phyloP scores from a whole-genome alignment of 495 filamentous ascomycete species.

The Penicilliopsis zonata region DNA sequence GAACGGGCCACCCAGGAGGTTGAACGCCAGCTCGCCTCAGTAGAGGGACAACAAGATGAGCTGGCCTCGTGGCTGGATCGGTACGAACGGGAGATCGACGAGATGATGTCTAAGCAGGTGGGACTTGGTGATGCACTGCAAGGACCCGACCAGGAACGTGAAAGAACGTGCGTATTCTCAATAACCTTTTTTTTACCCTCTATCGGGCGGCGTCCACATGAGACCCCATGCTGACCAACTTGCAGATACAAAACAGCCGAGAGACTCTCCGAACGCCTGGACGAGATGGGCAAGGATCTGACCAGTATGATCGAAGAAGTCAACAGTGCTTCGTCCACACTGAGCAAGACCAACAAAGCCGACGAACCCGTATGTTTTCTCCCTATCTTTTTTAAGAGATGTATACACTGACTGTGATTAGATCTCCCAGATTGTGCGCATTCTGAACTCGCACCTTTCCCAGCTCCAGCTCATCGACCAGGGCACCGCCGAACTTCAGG shows the following conservation, averaged over 20 bases:
- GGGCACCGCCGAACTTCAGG: constrained; percentile 64
- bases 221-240: constrained; percentile 10
- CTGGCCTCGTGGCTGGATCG: constrained; percentile 70
- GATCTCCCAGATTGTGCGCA: constrained; percentile 86
- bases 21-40: constrained; percentile 73
- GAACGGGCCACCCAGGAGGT: constrained; percentile 84
- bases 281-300: constrained; percentile 85
- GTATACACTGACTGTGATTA: constrained; percentile 22
- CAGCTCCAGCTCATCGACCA: constrained; percentile 87
- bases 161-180: constrained; percentile 54
- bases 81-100: constrained; percentile 82
- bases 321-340: constrained; percentile 68
- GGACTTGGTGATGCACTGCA: constrained; percentile 57
- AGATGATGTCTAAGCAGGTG: constrained; percentile 64
- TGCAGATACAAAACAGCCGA: constrained; percentile 77
- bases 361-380: constrained; percentile 75
- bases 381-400: neutral
- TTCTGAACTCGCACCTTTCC: constrained; percentile 82
- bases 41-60: constrained; percentile 89
- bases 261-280: constrained; percentile 73
- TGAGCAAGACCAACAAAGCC: constrained; percentile 78
- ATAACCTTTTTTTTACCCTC: neutral
- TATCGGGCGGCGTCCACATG: too few relatives aligned
- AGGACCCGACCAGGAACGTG: constrained; percentile 86
- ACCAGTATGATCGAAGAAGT: constrained; percentile 96